Percentiles rank a stretch among this genome's conserved stretches.
phyloP scores from a whole-genome alignment of 768 basidiomycete species.

The Hemileccinum impolitum region DNA sequence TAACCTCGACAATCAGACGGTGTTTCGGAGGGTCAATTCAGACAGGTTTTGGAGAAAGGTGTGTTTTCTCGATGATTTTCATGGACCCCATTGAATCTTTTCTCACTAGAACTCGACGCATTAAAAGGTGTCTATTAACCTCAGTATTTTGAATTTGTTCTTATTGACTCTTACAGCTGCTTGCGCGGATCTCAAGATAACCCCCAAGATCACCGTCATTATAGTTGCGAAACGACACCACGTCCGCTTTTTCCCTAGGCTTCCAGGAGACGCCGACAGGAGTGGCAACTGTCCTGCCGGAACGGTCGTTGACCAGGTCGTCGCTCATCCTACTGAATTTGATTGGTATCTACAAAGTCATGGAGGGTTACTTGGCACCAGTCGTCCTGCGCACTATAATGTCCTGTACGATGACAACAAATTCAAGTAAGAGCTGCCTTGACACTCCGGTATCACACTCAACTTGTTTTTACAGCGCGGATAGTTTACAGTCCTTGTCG shows the following conservation, averaged over 20 bases:
- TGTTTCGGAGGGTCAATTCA: slow-evolving; percentile 56
- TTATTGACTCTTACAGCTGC: slow-evolving; percentile 45
- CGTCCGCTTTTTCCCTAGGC: slow-evolving; percentile 51
- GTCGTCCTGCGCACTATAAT: slow-evolving; percentile 59
- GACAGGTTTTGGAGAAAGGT: slow-evolving; percentile 52
- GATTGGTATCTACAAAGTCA: slow-evolving; percentile 82
- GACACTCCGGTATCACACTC: neutral
- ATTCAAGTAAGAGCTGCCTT: slow-evolving; percentile 44
- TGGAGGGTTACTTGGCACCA: slow-evolving; percentile 74
- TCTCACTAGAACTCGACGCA: slow-evolving; percentile 49
- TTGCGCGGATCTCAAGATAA: slow-evolving; percentile 54
- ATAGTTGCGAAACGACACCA: slow-evolving; percentile 67
- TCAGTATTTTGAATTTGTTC: slow-evolving; percentile 1
- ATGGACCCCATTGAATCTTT: neutral
- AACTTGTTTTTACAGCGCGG: slow-evolving; percentile 41
- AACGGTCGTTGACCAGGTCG: slow-evolving; percentile 69
- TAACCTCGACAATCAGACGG: slow-evolving; percentile 37
- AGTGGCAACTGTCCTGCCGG: slow-evolving; percentile 77
- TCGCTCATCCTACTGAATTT: slow-evolving; percentile 67
- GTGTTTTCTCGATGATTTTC: slow-evolving; percentile 8
- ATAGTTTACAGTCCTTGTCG: slow-evolving; percentile 65
- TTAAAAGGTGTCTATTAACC: slow-evolving; percentile 46
- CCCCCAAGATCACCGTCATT: slow-evolving; percentile 68
- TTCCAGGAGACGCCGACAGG: slow-evolving; percentile 47
- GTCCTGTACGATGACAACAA: slow-evolving; percentile 48